Evolutionary conservation across 768 basidiomycete species (phyloP).

Genomic region (Leccinum aurantiacum): DNA sequence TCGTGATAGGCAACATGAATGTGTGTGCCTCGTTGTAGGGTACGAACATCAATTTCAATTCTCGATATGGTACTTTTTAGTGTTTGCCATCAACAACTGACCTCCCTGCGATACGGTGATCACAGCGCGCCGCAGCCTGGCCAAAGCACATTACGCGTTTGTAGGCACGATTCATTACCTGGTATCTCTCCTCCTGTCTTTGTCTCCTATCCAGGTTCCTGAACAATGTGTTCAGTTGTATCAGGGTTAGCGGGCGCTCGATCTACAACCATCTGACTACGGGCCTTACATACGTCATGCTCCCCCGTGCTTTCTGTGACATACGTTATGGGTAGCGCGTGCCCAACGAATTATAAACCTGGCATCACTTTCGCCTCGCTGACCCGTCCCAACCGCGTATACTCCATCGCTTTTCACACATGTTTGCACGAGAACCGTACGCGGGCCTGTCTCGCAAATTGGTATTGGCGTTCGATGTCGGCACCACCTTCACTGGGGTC

Average conservation of each 20-base stretch:
- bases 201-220: not conserved
- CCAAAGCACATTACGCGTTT: not conserved
- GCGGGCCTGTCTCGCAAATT: conserved; percentile 34
- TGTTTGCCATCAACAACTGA: not conserved
- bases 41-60: not conserved
- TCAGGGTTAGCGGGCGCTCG: conserved; percentile 6
- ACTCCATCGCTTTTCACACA: conserved; percentile 1
- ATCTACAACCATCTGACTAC: not conserved
- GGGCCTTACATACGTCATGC: not conserved
- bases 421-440: conserved; percentile 35
- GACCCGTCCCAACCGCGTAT: not conserved
- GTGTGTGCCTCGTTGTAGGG: not conserved
- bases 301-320: not conserved
- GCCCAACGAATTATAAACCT: conserved; percentile 3
- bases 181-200: not conserved
- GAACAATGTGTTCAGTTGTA: not conserved
- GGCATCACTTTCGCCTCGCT: not conserved
- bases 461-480: conserved; percentile 31
- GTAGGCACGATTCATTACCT: conserved; percentile 2
- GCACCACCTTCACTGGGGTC: conserved; percentile 39
- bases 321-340: not conserved
- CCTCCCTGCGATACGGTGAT: not conserved
- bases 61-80: conserved; percentile 1
- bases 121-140: not conserved
- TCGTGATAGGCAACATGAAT: not conserved